Evolutionary conservation across 1,284 basidiomycete genomes (phyloP).

Genomic region (Naganishia albida): DNA sequence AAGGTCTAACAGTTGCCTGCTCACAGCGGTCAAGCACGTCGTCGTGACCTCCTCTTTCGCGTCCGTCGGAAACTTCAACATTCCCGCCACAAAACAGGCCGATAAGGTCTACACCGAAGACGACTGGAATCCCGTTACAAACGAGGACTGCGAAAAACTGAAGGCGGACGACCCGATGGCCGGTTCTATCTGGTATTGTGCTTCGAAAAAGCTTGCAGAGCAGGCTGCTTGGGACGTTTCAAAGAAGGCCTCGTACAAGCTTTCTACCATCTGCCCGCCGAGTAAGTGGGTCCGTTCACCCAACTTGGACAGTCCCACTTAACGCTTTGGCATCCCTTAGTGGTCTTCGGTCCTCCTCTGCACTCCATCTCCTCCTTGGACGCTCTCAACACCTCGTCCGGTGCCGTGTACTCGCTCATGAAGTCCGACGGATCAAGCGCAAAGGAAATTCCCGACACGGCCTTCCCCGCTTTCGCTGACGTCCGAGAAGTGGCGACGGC

Average conservation of each 20-base stretch:
- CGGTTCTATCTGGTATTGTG: slow-evolving; percentile 38
- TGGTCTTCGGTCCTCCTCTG: slow-evolving; percentile 40
- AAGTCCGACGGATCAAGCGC: slow-evolving; percentile 31
- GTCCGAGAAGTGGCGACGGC: slow-evolving; percentile 43
- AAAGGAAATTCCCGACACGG: slow-evolving; percentile 34
- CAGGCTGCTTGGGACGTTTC: slow-evolving; percentile 37
- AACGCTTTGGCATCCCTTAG: slow-evolving; percentile 28
- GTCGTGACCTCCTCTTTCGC: slow-evolving; percentile 57
- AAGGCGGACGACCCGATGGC: slow-evolving; percentile 34
- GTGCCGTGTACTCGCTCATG: slow-evolving; percentile 36
- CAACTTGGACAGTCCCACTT: neutral
- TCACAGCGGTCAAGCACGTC: slow-evolving; percentile 52
- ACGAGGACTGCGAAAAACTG: slow-evolving; percentile 38
- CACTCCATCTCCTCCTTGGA: slow-evolving; percentile 35
- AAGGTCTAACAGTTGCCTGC: neutral
- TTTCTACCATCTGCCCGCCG: slow-evolving; percentile 38
- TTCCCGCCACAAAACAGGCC: slow-evolving; percentile 33
- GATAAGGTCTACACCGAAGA: slow-evolving; percentile 42
- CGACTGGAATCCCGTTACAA: slow-evolving; percentile 47
- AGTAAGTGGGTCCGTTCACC: slow-evolving; percentile 21
- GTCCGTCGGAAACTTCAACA: slow-evolving; percentile 37
- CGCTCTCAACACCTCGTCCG: slow-evolving; percentile 39
- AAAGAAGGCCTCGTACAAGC: slow-evolving; percentile 35
- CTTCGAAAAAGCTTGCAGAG: slow-evolving; percentile 44
- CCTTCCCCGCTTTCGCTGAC: slow-evolving; percentile 36